Percentiles rank a stretch among this genome's conserved stretches.
Evolutionary conservation across 2,329 filamentous ascomycete species (phyloP).

Genomic region (Ascochyta viciae-villosae): DNA sequence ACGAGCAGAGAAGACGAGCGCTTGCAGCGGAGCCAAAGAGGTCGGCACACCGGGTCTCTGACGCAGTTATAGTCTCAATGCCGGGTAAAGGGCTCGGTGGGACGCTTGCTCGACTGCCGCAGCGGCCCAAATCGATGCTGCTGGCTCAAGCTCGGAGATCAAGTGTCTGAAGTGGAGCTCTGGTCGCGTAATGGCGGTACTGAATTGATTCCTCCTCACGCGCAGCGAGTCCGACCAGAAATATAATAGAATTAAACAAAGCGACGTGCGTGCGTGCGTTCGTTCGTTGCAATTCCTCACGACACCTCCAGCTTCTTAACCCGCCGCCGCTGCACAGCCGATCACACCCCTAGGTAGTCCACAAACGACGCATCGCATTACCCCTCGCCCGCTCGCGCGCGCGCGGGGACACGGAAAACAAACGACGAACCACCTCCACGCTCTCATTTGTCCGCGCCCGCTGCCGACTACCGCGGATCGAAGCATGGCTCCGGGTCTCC

Average conservation of each 20-base stretch:
- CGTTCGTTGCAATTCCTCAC: not conserved
- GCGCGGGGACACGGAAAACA: constrained; percentile 42
- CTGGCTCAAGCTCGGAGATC: constrained; percentile 36
- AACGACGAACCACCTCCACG: constrained; percentile 35
- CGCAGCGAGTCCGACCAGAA: not conserved
- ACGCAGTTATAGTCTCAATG: constrained; percentile 36
- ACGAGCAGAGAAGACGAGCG: constrained; percentile 5
- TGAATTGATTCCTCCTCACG: not conserved
- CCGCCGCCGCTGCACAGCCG: constrained; percentile 5
- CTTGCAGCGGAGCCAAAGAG: constrained; percentile 7
- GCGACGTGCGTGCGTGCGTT: not conserved
- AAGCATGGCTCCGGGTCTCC: constrained; percentile 35
- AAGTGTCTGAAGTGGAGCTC: constrained; percentile 32
- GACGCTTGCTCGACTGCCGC: constrained; percentile 34
- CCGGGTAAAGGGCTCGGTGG: constrained; percentile 49
- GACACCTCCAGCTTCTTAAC: constrained; percentile 26
- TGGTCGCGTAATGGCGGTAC: constrained; percentile 15
- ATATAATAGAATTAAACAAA: too few species aligned
- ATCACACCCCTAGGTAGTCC: constrained; percentile 11
- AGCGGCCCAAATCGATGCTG: constrained; percentile 35
- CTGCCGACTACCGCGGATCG: constrained; percentile 28
- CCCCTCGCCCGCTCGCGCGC: constrained; percentile 34
- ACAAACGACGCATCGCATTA: not conserved
- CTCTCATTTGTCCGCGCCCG: constrained; percentile 38
- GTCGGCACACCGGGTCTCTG: constrained; percentile 15